These are phyloP conservation scores for Polytrichum commune DNA, from an alignment of 225 moss, liverwort and hornwort genomes.

Conservation along the genomic window DNA sequence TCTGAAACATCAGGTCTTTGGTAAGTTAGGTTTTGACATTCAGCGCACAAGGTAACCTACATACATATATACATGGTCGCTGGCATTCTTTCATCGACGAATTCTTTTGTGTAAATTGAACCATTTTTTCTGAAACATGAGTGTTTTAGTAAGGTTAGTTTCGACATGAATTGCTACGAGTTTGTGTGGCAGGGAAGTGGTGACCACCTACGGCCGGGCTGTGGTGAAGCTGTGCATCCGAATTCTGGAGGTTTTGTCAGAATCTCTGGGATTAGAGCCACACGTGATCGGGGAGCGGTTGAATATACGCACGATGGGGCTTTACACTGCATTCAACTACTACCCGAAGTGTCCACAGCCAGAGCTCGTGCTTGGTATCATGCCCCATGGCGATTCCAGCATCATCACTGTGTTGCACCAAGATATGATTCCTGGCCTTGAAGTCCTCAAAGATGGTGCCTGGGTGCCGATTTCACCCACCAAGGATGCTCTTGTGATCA, in stretches of 20 bases:
- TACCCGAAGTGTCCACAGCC: slow-evolving; percentile 45
- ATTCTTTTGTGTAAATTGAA: too few species aligned
- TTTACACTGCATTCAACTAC: slow-evolving; percentile 45
- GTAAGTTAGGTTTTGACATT: too few species aligned
- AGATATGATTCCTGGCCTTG: slow-evolving; percentile 40
- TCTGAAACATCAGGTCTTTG: too few species aligned
- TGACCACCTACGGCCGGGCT: slow-evolving; percentile 14
- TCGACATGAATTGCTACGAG: too few species aligned
- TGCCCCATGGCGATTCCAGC: slow-evolving; percentile 61
- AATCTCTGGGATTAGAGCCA: slow-evolving; percentile 21
- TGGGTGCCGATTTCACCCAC: slow-evolving; percentile 54
- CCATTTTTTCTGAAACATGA: too few species aligned
- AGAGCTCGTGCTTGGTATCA: slow-evolving; percentile 35
- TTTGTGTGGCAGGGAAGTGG: slow-evolving; percentile 17
- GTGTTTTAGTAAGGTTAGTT: too few species aligned
- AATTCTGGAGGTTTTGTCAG: slow-evolving; percentile 21
- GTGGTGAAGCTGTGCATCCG: slow-evolving; percentile 10
- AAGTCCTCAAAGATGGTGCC: slow-evolving; percentile 41
- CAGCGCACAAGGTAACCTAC: too few species aligned
- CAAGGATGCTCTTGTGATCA: slow-evolving; percentile 52
- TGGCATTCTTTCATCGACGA: too few species aligned
- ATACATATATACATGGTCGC: too few species aligned
- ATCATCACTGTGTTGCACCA: slow-evolving; percentile 58
- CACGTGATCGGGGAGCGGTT: slow-evolving; percentile 24
- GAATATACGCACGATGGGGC: slow-evolving; percentile 14